Conservation (phyloP, 2,329 filamentous ascomycete genomes). For the Aciculosporium take region DNA sequence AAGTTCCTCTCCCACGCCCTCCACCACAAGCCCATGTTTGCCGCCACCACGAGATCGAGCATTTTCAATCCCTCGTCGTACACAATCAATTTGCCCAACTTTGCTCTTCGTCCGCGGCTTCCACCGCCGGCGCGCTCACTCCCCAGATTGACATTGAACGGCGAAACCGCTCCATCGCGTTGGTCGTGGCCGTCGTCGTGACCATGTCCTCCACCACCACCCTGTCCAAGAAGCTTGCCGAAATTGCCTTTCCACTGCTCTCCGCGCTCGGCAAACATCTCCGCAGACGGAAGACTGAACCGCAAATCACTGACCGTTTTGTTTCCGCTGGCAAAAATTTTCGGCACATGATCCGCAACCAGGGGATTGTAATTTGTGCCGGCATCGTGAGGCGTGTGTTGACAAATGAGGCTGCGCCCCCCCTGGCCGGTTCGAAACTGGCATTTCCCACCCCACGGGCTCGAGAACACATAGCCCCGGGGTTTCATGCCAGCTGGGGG, state of each 20-base stretch:
- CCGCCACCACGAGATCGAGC: conserved; percentile 81
- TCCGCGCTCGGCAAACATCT: conserved; percentile 28
- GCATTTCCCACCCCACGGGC: conserved; percentile 78
- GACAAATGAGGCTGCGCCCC: conserved; percentile 61
- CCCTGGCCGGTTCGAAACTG: conserved; percentile 68
- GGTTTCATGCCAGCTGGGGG: conserved; percentile 26
- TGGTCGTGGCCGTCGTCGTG: conserved; percentile 24
- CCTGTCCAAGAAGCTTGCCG: conserved; percentile 25
- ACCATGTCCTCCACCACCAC: conserved; percentile 14
- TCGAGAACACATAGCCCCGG: conserved; percentile 62
- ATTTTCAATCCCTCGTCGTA: conserved; percentile 87
- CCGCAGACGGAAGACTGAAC: conserved; percentile 64
- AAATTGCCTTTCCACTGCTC: conserved; percentile 28
- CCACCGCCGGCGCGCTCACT: conserved; percentile 77
- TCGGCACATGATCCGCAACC: conserved; percentile 19
- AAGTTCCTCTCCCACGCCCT: conserved; percentile 57
- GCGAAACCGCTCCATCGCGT: conserved; percentile 21
- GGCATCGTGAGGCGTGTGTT: conserved; percentile 47
- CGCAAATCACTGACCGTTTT: conserved; percentile 61
- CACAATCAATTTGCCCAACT: conserved; percentile 85
- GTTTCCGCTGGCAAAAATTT: too few species aligned
- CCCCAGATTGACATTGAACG: conserved; percentile 60
- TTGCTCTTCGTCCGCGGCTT: conserved; percentile 70
- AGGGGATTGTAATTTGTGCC: conserved; percentile 28
- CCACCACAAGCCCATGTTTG: conserved; percentile 92